These are phyloP conservation scores for Aspergillus texensis DNA, from an alignment of 2,329 filamentous ascomycete species.

Conservation along the genomic window DNA sequence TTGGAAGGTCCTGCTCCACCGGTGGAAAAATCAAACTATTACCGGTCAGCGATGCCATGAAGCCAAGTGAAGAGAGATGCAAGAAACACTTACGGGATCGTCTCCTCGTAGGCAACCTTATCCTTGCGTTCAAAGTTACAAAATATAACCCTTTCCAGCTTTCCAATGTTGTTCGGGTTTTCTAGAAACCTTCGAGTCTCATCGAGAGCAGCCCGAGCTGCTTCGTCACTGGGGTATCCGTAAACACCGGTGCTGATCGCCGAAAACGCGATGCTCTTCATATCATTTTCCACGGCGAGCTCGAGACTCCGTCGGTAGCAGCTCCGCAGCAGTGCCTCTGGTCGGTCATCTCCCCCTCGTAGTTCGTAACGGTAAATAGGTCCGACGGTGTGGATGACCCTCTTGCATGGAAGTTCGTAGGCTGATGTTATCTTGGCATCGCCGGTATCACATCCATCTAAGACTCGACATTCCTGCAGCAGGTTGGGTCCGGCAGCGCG, in stretches of 20 bases:
- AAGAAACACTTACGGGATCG: constrained; percentile 69
- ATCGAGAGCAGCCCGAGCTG: constrained; percentile 70
- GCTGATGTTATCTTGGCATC: constrained; percentile 80
- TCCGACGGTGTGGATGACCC: constrained; percentile 89
- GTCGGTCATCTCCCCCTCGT: constrained; percentile 34
- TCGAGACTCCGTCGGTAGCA: constrained; percentile 75
- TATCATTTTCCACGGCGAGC: constrained; percentile 68
- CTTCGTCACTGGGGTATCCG: constrained; percentile 75
- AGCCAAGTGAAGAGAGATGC: neutral
- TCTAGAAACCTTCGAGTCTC: constrained; percentile 61
- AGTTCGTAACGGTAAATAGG: constrained; percentile 66
- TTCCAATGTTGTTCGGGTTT: constrained; percentile 39
- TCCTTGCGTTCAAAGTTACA: constrained; percentile 83
- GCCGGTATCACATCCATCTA: constrained; percentile 76
- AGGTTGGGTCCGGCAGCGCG: constrained; percentile 73
- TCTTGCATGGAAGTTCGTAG: constrained; percentile 72
- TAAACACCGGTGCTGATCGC: constrained; percentile 88
- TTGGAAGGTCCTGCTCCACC: constrained; percentile 38
- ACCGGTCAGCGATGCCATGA: constrained; percentile 5
- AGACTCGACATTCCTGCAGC: constrained; percentile 67
- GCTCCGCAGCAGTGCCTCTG: constrained; percentile 51
- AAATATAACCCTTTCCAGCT: constrained; percentile 76
- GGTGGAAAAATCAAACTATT: constrained; percentile 54
- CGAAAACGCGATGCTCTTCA: constrained; percentile 77
- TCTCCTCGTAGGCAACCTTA: constrained; percentile 68